Evolutionary conservation across 345 rosid genomes (phyloP).

Genomic region (Cardamine resedifolia): DNA sequence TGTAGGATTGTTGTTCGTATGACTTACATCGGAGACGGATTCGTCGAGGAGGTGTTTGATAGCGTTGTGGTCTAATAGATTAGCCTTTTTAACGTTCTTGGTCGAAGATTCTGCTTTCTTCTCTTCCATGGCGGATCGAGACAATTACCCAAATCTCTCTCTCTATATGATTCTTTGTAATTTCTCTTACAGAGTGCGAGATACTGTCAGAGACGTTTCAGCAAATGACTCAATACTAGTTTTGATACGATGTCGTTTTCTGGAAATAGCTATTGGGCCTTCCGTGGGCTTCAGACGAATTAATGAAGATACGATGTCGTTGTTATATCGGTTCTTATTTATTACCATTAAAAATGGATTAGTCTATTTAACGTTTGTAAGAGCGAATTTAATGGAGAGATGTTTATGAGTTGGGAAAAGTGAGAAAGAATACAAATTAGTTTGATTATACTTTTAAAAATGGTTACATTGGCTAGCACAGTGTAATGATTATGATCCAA

Average conservation of each 20-base stretch:
- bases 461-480: not conserved
- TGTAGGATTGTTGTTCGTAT: not conserved
- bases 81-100: constrained; percentile 66
- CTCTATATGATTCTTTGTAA: not conserved
- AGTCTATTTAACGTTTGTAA: not conserved
- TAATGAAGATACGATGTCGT: not conserved
- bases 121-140: constrained; percentile 45
- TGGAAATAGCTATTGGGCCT: not conserved
- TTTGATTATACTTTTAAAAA: not conserved
- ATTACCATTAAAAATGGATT: not conserved
- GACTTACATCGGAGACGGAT: constrained; percentile 69
- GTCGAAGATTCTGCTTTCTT: constrained; percentile 49
- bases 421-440: not conserved
- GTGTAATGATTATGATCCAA: constrained; percentile 3
- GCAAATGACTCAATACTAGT: not conserved
- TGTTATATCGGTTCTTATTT: not conserved
- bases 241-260: not conserved
- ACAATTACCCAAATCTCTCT: not conserved
- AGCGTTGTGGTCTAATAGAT: constrained; percentile 80
- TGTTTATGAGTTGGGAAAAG: not conserved
- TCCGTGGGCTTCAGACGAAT: not conserved
- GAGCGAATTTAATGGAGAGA: not conserved
- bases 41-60: constrained; percentile 91
- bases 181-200: not conserved
- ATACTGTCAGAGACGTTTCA: not conserved